Percentiles rank a stretch among this genome's conserved stretches.
Conservation (phyloP, 768 basidiomycete genomes). For the Trametopsis cervina region DNA sequence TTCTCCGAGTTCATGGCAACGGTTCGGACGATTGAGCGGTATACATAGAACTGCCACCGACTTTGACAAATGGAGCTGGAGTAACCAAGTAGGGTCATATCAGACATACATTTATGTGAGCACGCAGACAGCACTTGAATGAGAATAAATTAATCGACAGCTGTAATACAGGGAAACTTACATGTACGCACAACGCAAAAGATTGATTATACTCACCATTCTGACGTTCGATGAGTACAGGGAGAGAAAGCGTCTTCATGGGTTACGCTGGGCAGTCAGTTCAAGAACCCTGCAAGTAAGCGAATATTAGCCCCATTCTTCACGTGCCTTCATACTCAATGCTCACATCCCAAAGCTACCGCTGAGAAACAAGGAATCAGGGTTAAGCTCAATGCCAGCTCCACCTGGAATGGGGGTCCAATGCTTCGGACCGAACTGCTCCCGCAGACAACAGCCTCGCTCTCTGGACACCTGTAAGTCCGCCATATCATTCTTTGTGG, state of each 20-base stretch:
- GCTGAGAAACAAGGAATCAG: constrained; percentile 26
- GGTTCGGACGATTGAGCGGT: not conserved
- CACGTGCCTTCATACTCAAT: not conserved
- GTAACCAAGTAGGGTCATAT: constrained; percentile 23
- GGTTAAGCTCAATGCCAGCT: constrained; percentile 21
- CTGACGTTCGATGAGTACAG: no score
- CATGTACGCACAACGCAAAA: constrained; percentile 6
- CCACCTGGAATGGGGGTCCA: constrained; percentile 25
- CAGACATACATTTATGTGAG: constrained; percentile 29
- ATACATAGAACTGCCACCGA: constrained; percentile 15
- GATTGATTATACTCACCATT: not conserved
- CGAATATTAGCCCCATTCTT: not conserved
- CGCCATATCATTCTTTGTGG: not conserved
- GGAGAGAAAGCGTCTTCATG: constrained; percentile 18
- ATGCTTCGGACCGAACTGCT: constrained; percentile 28
- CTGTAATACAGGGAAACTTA: constrained; percentile 11
- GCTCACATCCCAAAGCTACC: no score
- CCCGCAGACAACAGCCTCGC: constrained; percentile 26
- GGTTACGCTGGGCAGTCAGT: constrained; percentile 18
- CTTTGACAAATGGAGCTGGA: constrained; percentile 25
- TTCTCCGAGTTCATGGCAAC: not conserved
- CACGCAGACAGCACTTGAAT: no score
- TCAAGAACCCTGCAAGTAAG: constrained; percentile 26
- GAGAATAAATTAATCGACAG: constrained; percentile 12
- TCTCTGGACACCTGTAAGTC: constrained; percentile 17